phyloP scores from a whole-genome alignment of 208 protist species.

The Polymyxa betae region DNA sequence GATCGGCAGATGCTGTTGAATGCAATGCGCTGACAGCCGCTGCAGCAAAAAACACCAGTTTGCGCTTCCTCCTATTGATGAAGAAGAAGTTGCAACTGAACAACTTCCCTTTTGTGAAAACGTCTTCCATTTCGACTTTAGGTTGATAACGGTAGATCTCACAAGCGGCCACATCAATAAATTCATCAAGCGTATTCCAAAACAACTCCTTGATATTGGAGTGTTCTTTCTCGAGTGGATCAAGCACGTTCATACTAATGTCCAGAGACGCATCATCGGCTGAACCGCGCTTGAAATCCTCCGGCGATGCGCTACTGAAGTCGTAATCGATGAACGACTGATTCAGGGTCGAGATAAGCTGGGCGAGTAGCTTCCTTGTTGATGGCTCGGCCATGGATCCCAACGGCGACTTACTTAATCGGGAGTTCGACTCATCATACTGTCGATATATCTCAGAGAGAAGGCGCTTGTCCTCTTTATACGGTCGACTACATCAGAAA shows the following conservation, averaged over 20 bases:
- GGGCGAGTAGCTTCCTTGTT: conserved; percentile 15
- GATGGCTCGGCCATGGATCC: conserved; percentile 10
- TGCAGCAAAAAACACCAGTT: conserved; percentile 12
- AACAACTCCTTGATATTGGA: background rate
- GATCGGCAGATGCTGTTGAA: background rate
- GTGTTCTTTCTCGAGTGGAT: conserved; percentile 13
- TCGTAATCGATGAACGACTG: conserved; percentile 53
- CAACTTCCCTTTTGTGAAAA: conserved; percentile 44
- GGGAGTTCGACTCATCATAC: background rate
- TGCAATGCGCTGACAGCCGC: conserved; percentile 36
- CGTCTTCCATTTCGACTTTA: background rate
- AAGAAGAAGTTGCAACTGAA: conserved; percentile 54
- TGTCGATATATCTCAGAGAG: background rate
- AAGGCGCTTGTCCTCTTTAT: conserved; percentile 36
- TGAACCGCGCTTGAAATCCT: conserved; percentile 27
- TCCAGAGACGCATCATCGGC: background rate
- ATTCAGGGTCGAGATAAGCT: conserved; percentile 38
- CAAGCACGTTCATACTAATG: conserved; percentile 37
- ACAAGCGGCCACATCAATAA: background rate
- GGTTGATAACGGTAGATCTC: conserved; percentile 19
- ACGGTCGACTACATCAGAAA: background rate
- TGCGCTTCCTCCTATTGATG: conserved; percentile 41
- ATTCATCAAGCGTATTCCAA: conserved; percentile 35
- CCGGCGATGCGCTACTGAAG: conserved; percentile 4
- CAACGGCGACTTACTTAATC: background rate